Percentiles rank a stretch among this genome's conserved stretches.
Conservation (phyloP, 352 stramenopile species). For the Halophytophthora polymorphica region DNA sequence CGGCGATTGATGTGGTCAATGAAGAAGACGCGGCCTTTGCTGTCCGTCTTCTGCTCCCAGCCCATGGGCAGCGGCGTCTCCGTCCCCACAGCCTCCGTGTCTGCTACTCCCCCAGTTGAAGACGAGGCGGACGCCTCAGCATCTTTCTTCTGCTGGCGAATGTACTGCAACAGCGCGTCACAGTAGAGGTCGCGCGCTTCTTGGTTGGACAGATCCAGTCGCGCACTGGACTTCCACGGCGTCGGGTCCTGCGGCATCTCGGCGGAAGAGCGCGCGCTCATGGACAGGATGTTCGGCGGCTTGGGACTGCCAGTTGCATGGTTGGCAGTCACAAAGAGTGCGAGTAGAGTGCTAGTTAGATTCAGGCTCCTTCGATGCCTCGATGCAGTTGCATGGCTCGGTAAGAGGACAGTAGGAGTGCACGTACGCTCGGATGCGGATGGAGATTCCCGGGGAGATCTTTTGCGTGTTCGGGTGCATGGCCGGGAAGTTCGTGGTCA, state of each 20-base stretch:
- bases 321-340: too few relatives aligned
- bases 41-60: conserved; percentile 70
- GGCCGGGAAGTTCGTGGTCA: conserved; percentile 72
- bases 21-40: conserved; percentile 67
- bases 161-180: conserved; percentile 66
- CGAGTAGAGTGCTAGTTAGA: too few relatives aligned
- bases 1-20: conserved; percentile 74
- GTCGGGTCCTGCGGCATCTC: conserved; percentile 20
- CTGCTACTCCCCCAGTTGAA: not conserved
- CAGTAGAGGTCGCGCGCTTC: conserved; percentile 61
- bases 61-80: conserved; percentile 40
- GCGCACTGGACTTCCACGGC: conserved; percentile 32
- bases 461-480: conserved; percentile 78
- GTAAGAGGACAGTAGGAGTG: not conserved
- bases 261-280: conserved; percentile 26
- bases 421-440: conserved; percentile 66
- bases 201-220: conserved; percentile 46
- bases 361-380: too few relatives aligned
- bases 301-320: conserved; percentile 59
- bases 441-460: conserved; percentile 54
- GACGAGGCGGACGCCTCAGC: conserved; percentile 5
- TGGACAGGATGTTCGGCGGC: conserved; percentile 52
- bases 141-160: conserved; percentile 65
- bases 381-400: not conserved
- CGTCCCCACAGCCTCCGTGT: too few relatives aligned